Percentiles rank a stretch among this genome's conserved stretches.
phyloP scores from a whole-genome alignment of 2,329 filamentous ascomycete genomes.

The Verticillium dahliae region DNA sequence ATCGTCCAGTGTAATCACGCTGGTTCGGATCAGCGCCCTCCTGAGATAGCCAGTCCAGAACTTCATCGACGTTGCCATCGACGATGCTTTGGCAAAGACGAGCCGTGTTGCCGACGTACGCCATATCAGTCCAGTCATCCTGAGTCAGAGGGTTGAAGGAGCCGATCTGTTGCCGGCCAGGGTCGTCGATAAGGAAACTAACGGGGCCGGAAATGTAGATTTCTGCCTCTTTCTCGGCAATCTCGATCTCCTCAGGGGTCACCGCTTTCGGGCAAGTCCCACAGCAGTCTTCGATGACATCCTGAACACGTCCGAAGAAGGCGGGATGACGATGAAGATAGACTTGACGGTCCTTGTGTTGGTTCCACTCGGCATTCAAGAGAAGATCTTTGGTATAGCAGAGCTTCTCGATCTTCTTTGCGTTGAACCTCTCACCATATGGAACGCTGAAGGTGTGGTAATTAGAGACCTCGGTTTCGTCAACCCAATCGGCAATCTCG shows the following conservation, averaged over 20 bases:
- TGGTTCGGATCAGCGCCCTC: constrained; percentile 65
- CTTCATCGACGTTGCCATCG: constrained; percentile 62
- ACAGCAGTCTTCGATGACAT: constrained; percentile 77
- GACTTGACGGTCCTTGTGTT: constrained; percentile 65
- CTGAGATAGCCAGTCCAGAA: constrained; percentile 62
- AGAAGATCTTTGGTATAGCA: constrained; percentile 75
- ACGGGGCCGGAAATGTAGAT: constrained; percentile 70
- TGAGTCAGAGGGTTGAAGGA: constrained; percentile 76
- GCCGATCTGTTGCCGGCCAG: constrained; percentile 65
- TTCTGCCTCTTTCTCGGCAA: constrained; percentile 66
- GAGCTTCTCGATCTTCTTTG: constrained; percentile 72
- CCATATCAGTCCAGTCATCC: constrained; percentile 86
- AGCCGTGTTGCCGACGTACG: constrained; percentile 75
- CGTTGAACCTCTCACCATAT: constrained; percentile 55
- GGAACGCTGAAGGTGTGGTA: constrained; percentile 74
- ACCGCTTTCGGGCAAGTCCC: constrained; percentile 65
- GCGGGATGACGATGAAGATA: constrained; percentile 78
- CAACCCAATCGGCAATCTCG: constrained; percentile 78
- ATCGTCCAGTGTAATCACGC: constrained; percentile 72
- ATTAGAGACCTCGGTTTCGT: constrained; percentile 67
- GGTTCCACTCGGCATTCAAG: constrained; percentile 84
- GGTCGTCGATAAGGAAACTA: constrained; percentile 71
- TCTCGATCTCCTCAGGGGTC: constrained; percentile 65
- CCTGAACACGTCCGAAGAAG: constrained; percentile 71
- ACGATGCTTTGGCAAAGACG: constrained; percentile 76